Evolutionary conservation across 108 stramenopile genomes (phyloP).

Genomic region (Cyclotella sp.): DNA sequence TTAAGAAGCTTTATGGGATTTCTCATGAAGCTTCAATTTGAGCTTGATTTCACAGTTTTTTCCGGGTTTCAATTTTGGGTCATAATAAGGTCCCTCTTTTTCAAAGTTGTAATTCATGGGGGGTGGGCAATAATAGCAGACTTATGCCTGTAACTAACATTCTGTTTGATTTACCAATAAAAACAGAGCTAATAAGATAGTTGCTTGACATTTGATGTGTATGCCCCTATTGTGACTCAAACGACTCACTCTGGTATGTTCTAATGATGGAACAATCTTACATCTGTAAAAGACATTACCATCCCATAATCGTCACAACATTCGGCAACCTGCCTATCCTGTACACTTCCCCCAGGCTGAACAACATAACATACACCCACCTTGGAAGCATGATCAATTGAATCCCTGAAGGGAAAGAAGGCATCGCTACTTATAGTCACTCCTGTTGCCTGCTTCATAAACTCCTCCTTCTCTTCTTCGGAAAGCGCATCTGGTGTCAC

Average conservation of each 20-base stretch:
- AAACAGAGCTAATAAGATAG: no score
- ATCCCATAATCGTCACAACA: slow-evolving; percentile 97
- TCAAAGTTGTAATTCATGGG: no score
- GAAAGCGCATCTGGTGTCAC: slow-evolving; percentile 89
- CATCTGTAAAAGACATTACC: slow-evolving; percentile 96
- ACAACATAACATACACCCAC: slow-evolving; percentile 94
- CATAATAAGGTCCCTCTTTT: no score
- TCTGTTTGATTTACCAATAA: no score
- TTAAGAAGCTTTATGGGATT: no score
- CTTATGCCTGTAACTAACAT: no score
- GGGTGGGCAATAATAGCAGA: no score
- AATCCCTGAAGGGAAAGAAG: slow-evolving; percentile 99
- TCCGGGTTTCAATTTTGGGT: no score
- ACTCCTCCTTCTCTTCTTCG: slow-evolving; percentile 90
- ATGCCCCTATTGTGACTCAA: no score
- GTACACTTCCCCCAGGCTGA: slow-evolving; percentile 97
- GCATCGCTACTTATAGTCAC: slow-evolving; percentile 95
- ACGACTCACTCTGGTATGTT: background rate
- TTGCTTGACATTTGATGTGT: no score
- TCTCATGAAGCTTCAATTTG: no score
- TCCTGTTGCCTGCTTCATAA: slow-evolving; percentile 80
- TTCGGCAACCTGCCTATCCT: slow-evolving; percentile 90
- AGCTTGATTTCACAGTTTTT: no score
- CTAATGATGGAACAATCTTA: slow-evolving; percentile 99
- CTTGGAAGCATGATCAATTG: slow-evolving; percentile 98